Base-by-base conservation (phyloP, 352 stramenopile species). In the Globisporangium cylindrosporum region DNA sequence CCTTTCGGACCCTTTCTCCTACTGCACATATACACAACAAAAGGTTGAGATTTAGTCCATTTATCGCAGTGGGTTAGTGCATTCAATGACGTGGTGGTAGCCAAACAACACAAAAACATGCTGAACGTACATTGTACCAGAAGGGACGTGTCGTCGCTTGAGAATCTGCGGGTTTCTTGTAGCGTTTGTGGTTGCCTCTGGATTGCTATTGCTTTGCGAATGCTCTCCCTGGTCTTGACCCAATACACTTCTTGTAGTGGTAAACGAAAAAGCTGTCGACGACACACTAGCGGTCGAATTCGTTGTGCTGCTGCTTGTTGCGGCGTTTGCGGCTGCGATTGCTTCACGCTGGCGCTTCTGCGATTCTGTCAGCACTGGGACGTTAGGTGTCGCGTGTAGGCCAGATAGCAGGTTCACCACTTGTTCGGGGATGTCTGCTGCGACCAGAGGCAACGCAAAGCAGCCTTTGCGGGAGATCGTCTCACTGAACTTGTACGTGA, bases 401-500 rank as follows among this genome's bases (percentile, higher is more conserved):
- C 77, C 80, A 0, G 53, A 29, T 3, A 92, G 68, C 46, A 90
- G 57, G 7, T 53, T 64, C 36, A 88, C 67, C 0, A 92, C 61
- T 54, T 73, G 75, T 22, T 66, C 15, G 0, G 77, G 72, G 4
- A 74, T 62, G 58, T 76, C 59, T 0, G 24, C 32, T 0, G 72
- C 73, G 3, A 86, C 72, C 18, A 86, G 72, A 15, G 70, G 63
- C 34, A 92, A 56, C 24, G 70, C 71, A 34, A 92, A 84, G 46
- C 67, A 24, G 43, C 81, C 81, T 41, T 81, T 87, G 34, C 82
- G 74, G 15, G 75, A 83, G 36, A 90, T 83, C 4, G 68, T 80
- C 15, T 78, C 64, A 32, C 79, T 84, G 66, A 92, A 90, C 70
- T 80, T 79, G 77, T 92, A 92, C 60, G 79, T 89, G 25, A 90